Evolutionary conservation across 257 asterid species (phyloP).

Genomic region (Mitragyna speciosa): DNA sequence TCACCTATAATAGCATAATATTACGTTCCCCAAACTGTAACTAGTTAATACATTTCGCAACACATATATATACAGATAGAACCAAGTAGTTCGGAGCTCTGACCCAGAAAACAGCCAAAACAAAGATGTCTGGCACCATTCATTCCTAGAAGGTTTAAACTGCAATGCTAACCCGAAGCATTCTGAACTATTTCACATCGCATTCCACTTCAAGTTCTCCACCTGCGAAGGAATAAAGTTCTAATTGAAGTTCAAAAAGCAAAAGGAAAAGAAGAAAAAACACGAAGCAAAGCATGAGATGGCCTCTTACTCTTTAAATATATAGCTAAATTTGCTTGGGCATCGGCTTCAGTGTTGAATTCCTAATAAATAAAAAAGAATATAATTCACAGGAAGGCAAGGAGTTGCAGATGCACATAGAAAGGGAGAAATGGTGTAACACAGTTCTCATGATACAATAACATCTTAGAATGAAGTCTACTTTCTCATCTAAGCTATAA

Average conservation of each 20-base stretch:
- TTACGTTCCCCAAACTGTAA: not conserved
- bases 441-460: not conserved
- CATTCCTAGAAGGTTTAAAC: conserved; percentile 22
- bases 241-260: conserved; percentile 1
- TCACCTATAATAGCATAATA: not conserved
- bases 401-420: not conserved
- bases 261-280: conserved; percentile 14
- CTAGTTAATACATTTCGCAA: not conserved
- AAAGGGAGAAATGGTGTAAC: not conserved
- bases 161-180: conserved; percentile 6
- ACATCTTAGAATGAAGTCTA: not conserved
- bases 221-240: conserved; percentile 42
- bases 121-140: conserved; percentile 20
- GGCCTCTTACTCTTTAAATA: conserved; percentile 55
- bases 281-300: conserved; percentile 1
- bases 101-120: conserved; percentile 5
- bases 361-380: conserved; percentile 44
- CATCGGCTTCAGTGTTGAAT: conserved; percentile 81
- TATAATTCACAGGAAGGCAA: not conserved
- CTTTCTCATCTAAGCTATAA: not conserved
- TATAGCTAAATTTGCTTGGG: conserved; percentile 82
- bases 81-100: not conserved
- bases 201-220: conserved; percentile 80
- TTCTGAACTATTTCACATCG: conserved; percentile 42
- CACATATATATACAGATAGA: conserved; percentile 22